Percentiles rank a stretch among this genome's conserved stretches.
Conservation (phyloP, 805 yeast genomes). For the Metschnikowia picachoensis region DNA sequence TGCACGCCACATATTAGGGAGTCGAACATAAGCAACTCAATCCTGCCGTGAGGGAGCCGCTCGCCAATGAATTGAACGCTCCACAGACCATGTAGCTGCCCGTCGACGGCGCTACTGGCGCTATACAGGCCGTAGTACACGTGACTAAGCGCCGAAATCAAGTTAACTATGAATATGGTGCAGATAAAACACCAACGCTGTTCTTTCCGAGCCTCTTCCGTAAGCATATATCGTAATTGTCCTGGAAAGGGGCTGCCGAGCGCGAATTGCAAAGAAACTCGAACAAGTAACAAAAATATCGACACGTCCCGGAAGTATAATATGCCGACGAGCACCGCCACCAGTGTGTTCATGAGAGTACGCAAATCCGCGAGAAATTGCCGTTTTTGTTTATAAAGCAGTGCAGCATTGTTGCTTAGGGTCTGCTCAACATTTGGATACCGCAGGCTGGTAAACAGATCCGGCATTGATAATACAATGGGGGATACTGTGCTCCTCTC, state of each 20-base stretch:
- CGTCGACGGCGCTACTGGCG: conserved; percentile 14
- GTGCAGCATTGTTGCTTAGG: conserved; percentile 34
- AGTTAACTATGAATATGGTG: conserved; percentile 23
- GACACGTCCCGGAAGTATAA: conserved; percentile 43
- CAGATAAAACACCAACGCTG: conserved; percentile 26
- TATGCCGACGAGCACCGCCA: conserved; percentile 34
- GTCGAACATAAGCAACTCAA: conserved; percentile 29
- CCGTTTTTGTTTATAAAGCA: conserved; percentile 41
- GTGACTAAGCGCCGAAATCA: conserved; percentile 25
- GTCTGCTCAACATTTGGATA: conserved; percentile 40
- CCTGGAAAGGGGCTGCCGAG: conserved; percentile 29
- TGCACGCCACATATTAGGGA: conserved; percentile 25
- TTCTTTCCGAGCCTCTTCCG: conserved; percentile 27
- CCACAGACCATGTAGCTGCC: conserved; percentile 30
- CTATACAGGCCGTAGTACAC: conserved; percentile 25
- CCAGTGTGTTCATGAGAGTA: conserved; percentile 30
- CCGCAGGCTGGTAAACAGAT: conserved; percentile 25
- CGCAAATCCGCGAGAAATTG: conserved; percentile 36
- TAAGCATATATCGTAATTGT: conserved; percentile 11
- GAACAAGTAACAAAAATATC: conserved; percentile 24
- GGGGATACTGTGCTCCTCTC: background rate
- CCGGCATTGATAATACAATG: conserved; percentile 2
- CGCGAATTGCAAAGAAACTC: conserved; percentile 27
- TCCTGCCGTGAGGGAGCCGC: conserved; percentile 23
- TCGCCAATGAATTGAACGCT: conserved; percentile 40